Conservation (phyloP, 371 early-diverging fungal genomes). For the Mortierella sp. region DNA sequence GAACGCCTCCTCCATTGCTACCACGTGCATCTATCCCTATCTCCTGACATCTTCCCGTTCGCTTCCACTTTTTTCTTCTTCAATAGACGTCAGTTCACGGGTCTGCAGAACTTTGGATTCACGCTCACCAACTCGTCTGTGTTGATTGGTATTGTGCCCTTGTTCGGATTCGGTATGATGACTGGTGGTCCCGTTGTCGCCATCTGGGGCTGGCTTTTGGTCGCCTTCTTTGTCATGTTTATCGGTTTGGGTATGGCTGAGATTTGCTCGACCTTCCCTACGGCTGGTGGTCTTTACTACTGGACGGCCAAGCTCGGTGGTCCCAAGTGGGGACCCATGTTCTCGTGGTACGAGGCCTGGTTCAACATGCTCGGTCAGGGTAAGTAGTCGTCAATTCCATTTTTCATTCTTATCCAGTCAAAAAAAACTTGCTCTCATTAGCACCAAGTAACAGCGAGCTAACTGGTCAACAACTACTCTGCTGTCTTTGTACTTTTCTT, state of each 20-base stretch:
- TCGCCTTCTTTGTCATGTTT: constrained; percentile 62
- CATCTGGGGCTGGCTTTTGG: constrained; percentile 79
- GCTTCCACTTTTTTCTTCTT: neutral
- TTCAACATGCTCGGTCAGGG: constrained; percentile 70
- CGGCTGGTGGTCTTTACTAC: constrained; percentile 76
- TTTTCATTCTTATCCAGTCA: neutral
- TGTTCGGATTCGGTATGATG: constrained; percentile 68
- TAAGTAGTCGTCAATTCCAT: constrained; percentile 31
- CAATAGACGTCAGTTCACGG: constrained; percentile 48
- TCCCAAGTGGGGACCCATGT: constrained; percentile 63
- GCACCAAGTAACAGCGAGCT: neutral
- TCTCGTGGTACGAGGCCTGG: constrained; percentile 74
- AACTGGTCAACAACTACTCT: neutral
- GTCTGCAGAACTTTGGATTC: constrained; percentile 53
- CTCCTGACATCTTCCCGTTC: neutral
- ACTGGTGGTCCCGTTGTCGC: constrained; percentile 73
- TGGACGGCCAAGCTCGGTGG: constrained; percentile 63
- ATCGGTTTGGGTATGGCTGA: constrained; percentile 78
- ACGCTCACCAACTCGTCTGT: constrained; percentile 47
- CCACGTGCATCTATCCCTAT: neutral
- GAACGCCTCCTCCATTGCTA: too few species aligned
- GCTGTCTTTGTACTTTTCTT: neutral
- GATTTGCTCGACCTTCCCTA: constrained; percentile 80
- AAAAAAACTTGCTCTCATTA: neutral
- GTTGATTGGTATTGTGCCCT: constrained; percentile 46